Base-by-base conservation (phyloP, 768 basidiomycete genomes). In the Tubosaeta sp. region DNA sequence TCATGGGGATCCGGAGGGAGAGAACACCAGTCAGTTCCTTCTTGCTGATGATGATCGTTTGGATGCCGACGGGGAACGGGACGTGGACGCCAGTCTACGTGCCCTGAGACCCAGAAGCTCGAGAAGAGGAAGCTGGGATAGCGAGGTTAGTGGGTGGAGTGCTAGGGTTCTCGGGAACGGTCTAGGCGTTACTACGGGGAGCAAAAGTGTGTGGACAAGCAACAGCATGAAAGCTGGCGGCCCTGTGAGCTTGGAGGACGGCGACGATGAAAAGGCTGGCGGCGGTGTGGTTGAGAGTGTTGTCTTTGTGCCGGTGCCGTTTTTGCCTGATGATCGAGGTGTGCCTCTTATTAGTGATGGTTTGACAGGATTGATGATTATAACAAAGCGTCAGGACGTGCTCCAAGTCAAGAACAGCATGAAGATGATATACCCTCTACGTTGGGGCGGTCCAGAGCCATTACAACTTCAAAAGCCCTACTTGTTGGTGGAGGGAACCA, bases 61-160 rank as follows among this genome's bases (percentile, higher is more conserved):
- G 44, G 78, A 83, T 56, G 68, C 53, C 9, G 72, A 74, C 18
- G 70, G 63, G 6, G 74, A 73, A 36, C 76, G 84, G 31, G 91
- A 94, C 59, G 79, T 86, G 16, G 87, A 90, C 58, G 94, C 94
- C 1, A 93, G 90, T 60, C 84, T 96, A 22, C 78, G 93, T 7
- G 94, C 94, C n/a, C 71, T 96, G 59, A 73, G 93, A 53, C 90
- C 90, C 1, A 74, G 93, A 51, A 90, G 89, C 69, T 90, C 89
- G 9, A 77, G 92, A 59, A 76, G 90, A 59, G 87, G 88, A 0
- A 94, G 92, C 61, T 94, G 93, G 89, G 94, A 90, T 59, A 94
- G 92, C 60, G 87, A 87, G 62, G 85, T 81, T 22, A 93, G 89
- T 57, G 79, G 86, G 38, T 94, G 91, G 91, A 92, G 90, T 64